Evolutionary conservation across 495 filamentous ascomycete species (phyloP).

Genomic region (Daldinia loculata): DNA sequence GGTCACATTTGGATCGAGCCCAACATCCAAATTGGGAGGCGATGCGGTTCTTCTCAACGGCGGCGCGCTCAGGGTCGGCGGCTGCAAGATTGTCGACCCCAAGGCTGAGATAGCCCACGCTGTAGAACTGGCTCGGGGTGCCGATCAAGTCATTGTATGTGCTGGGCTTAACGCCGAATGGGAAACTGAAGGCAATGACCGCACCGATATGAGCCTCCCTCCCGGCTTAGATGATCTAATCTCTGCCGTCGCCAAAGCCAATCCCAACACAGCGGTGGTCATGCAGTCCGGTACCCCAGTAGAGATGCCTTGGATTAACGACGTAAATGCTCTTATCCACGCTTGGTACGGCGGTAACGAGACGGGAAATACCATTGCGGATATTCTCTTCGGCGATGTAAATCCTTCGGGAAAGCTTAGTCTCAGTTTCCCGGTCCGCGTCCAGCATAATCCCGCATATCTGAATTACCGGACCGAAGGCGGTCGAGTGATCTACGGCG

Average conservation of each 20-base stretch:
- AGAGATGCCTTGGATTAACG: constrained; percentile 72
- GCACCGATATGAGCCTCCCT: constrained; percentile 71
- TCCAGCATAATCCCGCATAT: constrained; percentile 79
- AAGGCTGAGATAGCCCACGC: constrained; percentile 69
- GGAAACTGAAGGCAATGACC: constrained; percentile 79
- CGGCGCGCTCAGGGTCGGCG: constrained; percentile 72
- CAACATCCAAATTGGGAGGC: constrained; percentile 67
- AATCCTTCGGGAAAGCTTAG: constrained; percentile 74
- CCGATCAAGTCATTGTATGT: constrained; percentile 74
- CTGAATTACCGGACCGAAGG: constrained; percentile 76
- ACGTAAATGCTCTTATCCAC: constrained; percentile 64
- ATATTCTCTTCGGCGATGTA: constrained; percentile 72
- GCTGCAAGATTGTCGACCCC: constrained; percentile 64
- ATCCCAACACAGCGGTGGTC: constrained; percentile 71
- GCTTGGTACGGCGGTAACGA: constrained; percentile 76
- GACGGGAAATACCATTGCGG: constrained; percentile 71
- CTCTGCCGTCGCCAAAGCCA: constrained; percentile 62
- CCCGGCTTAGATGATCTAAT: constrained; percentile 68
- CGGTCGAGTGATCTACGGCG: constrained; percentile 76
- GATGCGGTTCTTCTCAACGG: constrained; percentile 64
- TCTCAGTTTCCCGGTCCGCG: constrained; percentile 69
- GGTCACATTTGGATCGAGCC: constrained; percentile 71
- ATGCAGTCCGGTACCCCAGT: constrained; percentile 77
- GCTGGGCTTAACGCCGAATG: constrained; percentile 75
- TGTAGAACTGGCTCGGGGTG: constrained; percentile 65